phyloP scores from a whole-genome alignment of 176 grass and related monocot genomes.

The sorghum (Sorghum bicolor) region DNA sequence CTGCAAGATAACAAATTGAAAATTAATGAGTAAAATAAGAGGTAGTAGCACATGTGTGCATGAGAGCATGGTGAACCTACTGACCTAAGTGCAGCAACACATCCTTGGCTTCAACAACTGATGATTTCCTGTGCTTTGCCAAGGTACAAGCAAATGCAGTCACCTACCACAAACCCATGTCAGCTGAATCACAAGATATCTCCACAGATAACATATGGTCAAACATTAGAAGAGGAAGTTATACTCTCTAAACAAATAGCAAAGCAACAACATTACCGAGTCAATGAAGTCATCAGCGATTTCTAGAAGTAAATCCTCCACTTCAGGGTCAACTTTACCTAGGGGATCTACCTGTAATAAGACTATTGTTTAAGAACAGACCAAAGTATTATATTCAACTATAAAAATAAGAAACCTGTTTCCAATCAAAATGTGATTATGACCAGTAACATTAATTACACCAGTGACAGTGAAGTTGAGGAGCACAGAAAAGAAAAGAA shows the following conservation, averaged over 20 bases:
- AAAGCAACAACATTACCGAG: conserved; percentile 54
- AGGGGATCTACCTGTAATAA: conserved; percentile 77
- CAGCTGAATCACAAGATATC: conserved; percentile 23
- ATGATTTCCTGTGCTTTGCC: conserved; percentile 94
- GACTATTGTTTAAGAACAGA: not conserved
- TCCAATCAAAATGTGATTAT: not conserved
- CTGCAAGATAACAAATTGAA: conserved; percentile 42
- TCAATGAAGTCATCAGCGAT: conserved; percentile 89
- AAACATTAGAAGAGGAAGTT: conserved; percentile 8
- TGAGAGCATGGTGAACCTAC: not conserved
- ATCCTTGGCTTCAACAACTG: conserved; percentile 81
- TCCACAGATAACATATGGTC: conserved; percentile 2
- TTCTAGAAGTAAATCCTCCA: conserved; percentile 84
- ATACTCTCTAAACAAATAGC: conserved; percentile 12
- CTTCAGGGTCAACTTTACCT: conserved; percentile 65
- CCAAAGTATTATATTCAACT: not conserved
- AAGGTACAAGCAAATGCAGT: conserved; percentile 78
- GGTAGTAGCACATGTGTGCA: not conserved
- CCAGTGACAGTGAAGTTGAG: conserved; percentile 2
- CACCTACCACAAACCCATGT: conserved; percentile 51
- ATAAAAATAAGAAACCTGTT: not conserved
- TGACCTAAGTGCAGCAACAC: conserved; percentile 85
- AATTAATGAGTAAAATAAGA: conserved; percentile 20
- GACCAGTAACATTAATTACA: conserved; percentile 13
- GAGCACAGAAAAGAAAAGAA: not conserved